Percentiles rank a stretch among this genome's conserved stretches.
These are phyloP conservation scores for Ganoderma lingzhi DNA, from an alignment of 1,284 basidiomycete genomes.

Conservation along the genomic window DNA sequence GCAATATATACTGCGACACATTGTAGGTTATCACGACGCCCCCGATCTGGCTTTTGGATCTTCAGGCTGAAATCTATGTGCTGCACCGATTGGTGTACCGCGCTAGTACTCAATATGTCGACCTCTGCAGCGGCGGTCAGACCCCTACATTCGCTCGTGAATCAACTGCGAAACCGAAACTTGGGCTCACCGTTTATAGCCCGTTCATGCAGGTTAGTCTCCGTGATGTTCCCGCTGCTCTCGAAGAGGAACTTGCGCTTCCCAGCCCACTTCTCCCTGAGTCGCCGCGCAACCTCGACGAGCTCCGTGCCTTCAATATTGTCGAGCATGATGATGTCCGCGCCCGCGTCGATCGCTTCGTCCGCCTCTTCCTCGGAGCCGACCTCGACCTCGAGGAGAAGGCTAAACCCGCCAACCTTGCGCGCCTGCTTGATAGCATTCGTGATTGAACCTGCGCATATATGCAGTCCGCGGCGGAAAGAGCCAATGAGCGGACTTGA, in stretches of 20 bases:
- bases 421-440: conserved; percentile 88
- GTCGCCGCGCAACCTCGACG: conserved; percentile 67
- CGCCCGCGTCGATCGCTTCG: conserved; percentile 95
- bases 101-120: conserved; percentile 93
- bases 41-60: conserved; percentile 69
- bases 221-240: conserved; percentile 93
- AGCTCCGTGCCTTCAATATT: conserved; percentile 88
- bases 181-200: conserved; percentile 75
- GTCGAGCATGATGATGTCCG: conserved; percentile 98
- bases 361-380: conserved; percentile 89
- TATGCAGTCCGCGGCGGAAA: neutral
- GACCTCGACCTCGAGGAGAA: conserved; percentile 96
- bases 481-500: neutral
- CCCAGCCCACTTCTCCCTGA: conserved; percentile 83
- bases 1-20: neutral
- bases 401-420: conserved; percentile 90
- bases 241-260: conserved; percentile 89
- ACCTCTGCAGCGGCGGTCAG: conserved; percentile 67
- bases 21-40: neutral
- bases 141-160: neutral
- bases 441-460: conserved; percentile 82
- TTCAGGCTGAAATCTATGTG: conserved; percentile 96
- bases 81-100: conserved; percentile 90
- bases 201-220: conserved; percentile 78
- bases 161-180: neutral